A percentile compares a stretch with the other conserved stretches of the same genome.
These are phyloP conservation scores for Pythium sp. DNA, from an alignment of 352 stramenopile species.

Conservation along the genomic window DNA sequence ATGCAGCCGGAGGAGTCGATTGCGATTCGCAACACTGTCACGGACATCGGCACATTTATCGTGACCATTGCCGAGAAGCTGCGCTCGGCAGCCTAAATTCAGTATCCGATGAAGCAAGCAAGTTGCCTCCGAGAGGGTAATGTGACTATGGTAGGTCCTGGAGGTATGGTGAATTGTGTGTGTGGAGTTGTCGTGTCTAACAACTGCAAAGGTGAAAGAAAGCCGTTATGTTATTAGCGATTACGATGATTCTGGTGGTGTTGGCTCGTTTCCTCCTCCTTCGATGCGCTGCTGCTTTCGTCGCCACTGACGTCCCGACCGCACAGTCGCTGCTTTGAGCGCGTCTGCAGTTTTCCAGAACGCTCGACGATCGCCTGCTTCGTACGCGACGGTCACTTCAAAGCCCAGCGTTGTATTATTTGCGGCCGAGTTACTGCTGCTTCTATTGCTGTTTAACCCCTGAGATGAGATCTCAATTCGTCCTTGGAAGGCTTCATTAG, in stretches of 20 bases:
- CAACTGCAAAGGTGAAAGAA: background rate
- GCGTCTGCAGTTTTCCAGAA: constrained; percentile 67
- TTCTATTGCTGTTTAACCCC: constrained; percentile 4
- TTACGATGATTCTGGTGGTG: no score
- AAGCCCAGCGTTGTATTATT: constrained; percentile 14
- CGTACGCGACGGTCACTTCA: constrained; percentile 44
- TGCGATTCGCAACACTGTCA: constrained; percentile 67
- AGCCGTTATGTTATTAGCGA: background rate
- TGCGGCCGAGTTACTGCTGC: constrained; percentile 1
- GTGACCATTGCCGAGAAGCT: constrained; percentile 46
- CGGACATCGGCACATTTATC: constrained; percentile 63
- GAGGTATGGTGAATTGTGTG: background rate
- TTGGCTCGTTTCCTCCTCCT: background rate
- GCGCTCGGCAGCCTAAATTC: constrained; percentile 16
- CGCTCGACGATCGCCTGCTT: constrained; percentile 44
- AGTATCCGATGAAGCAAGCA: background rate
- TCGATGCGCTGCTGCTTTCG: constrained; percentile 29
- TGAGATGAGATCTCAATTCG: constrained; percentile 30
- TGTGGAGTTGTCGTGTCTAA: background rate
- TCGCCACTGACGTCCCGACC: constrained; percentile 63
- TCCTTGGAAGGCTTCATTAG: constrained; percentile 20
- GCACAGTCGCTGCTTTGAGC: constrained; percentile 59
- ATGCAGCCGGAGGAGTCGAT: constrained; percentile 46
- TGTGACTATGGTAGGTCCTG: background rate
- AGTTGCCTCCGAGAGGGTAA: background rate